phyloP scores from a whole-genome alignment of 176 grass and related monocot species.

The Lolium rigidum region DNA sequence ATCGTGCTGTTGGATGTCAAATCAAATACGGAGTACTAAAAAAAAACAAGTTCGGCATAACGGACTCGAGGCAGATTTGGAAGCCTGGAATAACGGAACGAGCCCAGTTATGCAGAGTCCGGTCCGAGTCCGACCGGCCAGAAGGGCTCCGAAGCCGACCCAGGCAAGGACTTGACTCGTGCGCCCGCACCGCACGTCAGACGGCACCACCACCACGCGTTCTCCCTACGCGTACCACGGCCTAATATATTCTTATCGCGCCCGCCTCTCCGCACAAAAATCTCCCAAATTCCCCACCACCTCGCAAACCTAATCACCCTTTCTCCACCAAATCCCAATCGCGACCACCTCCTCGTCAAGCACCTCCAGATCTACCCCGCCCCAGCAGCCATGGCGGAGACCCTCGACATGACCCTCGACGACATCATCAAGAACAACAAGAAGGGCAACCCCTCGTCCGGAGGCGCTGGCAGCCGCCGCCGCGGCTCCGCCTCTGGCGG shows the following conservation, averaged over 20 bases:
- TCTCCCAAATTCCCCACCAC: slow-evolving; percentile 29
- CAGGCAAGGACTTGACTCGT: not conserved
- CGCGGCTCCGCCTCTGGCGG: slow-evolving; percentile 49
- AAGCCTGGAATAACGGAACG: no score
- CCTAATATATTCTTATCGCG: slow-evolving; percentile 31
- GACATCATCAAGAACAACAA: slow-evolving; percentile 99
- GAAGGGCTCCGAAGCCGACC: not conserved
- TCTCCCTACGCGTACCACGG: slow-evolving; percentile 39
- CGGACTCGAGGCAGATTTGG: no score
- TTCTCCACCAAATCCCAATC: slow-evolving; percentile 20
- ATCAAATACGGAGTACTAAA: no score
- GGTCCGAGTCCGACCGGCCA: not conserved
- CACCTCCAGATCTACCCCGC: slow-evolving; percentile 34
- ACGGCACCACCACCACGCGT: slow-evolving; percentile 31
- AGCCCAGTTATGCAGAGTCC: not conserved
- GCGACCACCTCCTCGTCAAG: slow-evolving; percentile 3
- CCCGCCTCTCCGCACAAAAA: slow-evolving; percentile 30
- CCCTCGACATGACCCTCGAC: slow-evolving; percentile 92
- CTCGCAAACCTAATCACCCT: slow-evolving; percentile 51
- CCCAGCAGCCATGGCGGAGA: slow-evolving; percentile 65
- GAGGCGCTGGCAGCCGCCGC: slow-evolving; percentile 31
- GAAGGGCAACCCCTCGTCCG: slow-evolving; percentile 64
- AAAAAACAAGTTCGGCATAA: no score
- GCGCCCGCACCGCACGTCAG: not conserved
- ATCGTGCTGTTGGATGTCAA: no score